A percentile compares a stretch with the other conserved stretches of the same genome.
Conservation (phyloP, 1,284 basidiomycete species). For the Moesziomyces aphidis region DNA sequence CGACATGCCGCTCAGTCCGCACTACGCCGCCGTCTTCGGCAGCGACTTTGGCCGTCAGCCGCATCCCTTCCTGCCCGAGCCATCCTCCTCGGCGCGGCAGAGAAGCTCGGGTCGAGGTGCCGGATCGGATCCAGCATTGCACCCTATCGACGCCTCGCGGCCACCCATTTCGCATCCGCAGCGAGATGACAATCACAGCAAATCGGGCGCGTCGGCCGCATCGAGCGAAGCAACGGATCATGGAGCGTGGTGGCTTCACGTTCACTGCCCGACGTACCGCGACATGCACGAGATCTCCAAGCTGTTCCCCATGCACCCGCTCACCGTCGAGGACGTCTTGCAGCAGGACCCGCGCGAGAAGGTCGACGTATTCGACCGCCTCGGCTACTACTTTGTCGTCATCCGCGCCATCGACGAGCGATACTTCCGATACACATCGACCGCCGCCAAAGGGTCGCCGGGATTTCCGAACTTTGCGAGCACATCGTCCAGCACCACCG, state of each 20-base stretch:
- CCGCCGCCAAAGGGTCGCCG: slow-evolving; percentile 37
- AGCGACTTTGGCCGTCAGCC: slow-evolving; percentile 42
- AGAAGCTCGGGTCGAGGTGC: neutral
- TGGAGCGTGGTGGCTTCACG: slow-evolving; percentile 87
- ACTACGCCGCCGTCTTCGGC: slow-evolving; percentile 40
- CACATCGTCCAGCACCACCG: slow-evolving; percentile 19
- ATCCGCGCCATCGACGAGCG: slow-evolving; percentile 81
- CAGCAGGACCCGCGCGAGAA: slow-evolving; percentile 94
- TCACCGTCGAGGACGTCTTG: slow-evolving; percentile 95
- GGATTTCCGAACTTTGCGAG: slow-evolving; percentile 22
- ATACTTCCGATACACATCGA: slow-evolving; percentile 73
- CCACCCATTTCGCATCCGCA: slow-evolving; percentile 3
- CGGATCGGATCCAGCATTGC: neutral
- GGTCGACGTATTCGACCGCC: slow-evolving; percentile 84
- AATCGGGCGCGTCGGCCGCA: slow-evolving; percentile 2
- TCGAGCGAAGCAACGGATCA: slow-evolving; percentile 16
- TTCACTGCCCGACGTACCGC: slow-evolving; percentile 88
- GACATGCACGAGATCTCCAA: slow-evolving; percentile 90
- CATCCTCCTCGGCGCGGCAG: too few relatives aligned
- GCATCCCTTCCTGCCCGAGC: slow-evolving; percentile 1
- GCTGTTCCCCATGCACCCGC: slow-evolving; percentile 89
- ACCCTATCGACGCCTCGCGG: slow-evolving; percentile 1
- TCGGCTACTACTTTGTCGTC: slow-evolving; percentile 93
- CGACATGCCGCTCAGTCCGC: slow-evolving; percentile 63
- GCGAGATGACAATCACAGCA: slow-evolving; percentile 14